Evolutionary conservation across 139 green algal genomes (phyloP), one percentile per base, ranked within the genome.

Genomic region (Dunaliella primolecta): DNA sequence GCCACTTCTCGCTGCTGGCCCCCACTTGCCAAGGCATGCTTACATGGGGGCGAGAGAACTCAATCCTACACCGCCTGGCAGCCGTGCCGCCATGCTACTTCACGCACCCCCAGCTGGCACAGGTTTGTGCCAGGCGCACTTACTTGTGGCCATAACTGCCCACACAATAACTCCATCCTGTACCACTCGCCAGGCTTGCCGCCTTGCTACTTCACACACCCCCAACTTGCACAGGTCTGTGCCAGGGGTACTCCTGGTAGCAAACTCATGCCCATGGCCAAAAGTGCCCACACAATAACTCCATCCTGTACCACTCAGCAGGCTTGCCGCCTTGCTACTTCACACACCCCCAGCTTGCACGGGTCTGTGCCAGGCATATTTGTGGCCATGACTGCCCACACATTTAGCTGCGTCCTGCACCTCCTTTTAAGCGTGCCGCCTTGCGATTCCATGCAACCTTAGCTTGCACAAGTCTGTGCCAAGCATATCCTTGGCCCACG

Each of bases 151-250:
- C 88, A 93, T 82, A 35, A 83, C 70, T 94, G 90, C 88, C 90
- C 90, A 29, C 87, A 88, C 38, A 87, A 89, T 11, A 29, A 78
- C 38, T 93, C 56, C 29, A 78, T 93, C 20, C 78, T 92, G 77
- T 93, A 95, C 80, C 90, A 92, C n/a, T 87, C 91, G 56, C 90
- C 87, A 38, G 83, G 76, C 3, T 81, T 93, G 70, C 91, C 92
- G 3, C 86, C 81, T 31, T 55, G 38, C 7, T 90, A 92, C 84
- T 81, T 86, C 3, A 81, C 36, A 46, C 70, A 88, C 21, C 76
- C 77, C 36, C 34, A 84, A 36, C 82, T 92, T 80, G 15, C 55
- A 7, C 76, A 87, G 82, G 84, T 84, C 34, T 2, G 84, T n/a
- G 31, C 31, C 76, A 57, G 31, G 30, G 20, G 76, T 27, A n/a